Percentiles rank a stretch among this genome's conserved stretches.
Conservation (phyloP, 208 protist species). For the Leishmania guyanensis region DNA sequence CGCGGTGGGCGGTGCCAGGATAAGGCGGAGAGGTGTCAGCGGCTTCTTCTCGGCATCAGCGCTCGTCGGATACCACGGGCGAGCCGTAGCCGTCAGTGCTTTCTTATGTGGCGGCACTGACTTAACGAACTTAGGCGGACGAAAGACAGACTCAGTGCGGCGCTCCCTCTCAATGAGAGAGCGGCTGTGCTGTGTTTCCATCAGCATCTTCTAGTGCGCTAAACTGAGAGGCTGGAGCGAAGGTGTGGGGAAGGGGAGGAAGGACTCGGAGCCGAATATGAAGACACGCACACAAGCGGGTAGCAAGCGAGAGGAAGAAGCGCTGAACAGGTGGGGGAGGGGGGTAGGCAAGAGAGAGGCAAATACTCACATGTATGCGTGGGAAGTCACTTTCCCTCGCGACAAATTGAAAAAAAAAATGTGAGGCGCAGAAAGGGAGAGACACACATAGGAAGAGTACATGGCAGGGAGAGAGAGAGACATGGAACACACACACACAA, state of each 20-base stretch:
- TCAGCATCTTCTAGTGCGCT: conserved; percentile 32
- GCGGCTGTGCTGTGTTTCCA: conserved; percentile 29
- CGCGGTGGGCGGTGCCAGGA: conserved; percentile 52
- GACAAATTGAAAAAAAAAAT: background rate
- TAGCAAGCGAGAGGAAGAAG: background rate
- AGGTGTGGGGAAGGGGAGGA: background rate
- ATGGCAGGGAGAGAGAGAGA: background rate
- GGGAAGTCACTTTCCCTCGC: background rate
- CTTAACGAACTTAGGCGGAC: conserved; percentile 58
- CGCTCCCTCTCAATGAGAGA: conserved; percentile 64
- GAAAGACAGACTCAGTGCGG: conserved; percentile 68
- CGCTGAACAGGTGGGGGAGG: background rate
- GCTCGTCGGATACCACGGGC: conserved; percentile 53
- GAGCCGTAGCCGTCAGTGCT: conserved; percentile 49
- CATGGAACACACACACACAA: too few species aligned
- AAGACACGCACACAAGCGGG: background rate
- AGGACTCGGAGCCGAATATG: background rate
- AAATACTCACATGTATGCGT: background rate
- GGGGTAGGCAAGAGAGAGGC: background rate
- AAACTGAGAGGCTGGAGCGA: background rate
- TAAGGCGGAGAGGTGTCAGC: conserved; percentile 27
- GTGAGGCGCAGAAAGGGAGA: background rate
- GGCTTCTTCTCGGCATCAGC: conserved; percentile 18
- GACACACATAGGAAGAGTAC: background rate
- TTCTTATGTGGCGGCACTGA: conserved; percentile 44